Evolutionary conservation across 805 yeast species (phyloP).

Genomic region (Cyberlindnera mrakii): DNA sequence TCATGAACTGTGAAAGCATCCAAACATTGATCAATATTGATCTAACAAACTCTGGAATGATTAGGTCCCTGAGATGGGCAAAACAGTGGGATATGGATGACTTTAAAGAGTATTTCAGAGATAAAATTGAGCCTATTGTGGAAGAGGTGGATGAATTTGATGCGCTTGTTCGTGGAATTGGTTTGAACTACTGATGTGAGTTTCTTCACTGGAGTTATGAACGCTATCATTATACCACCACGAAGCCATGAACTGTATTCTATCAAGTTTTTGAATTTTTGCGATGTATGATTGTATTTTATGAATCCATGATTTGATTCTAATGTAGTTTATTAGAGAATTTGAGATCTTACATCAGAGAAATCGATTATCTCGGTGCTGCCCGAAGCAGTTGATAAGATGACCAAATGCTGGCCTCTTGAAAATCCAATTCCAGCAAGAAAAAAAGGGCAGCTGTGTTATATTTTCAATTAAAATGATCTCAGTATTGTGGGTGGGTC

Average conservation of each 20-base stretch:
- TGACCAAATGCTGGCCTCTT: too few species aligned
- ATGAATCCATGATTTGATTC: too few species aligned
- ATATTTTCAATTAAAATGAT: too few species aligned
- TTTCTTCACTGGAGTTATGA: neutral
- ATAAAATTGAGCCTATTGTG: slow-evolving; percentile 11
- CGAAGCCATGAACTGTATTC: neutral
- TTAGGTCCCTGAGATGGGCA: slow-evolving; percentile 42
- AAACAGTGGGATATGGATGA: slow-evolving; percentile 7
- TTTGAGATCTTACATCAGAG: too few species aligned
- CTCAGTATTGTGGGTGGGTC: too few species aligned
- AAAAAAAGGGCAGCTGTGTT: too few species aligned
- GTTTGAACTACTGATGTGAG: slow-evolving; percentile 19
- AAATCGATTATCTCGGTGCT: too few species aligned
- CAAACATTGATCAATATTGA: slow-evolving; percentile 25
- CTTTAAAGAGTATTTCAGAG: slow-evolving; percentile 14
- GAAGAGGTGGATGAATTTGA: slow-evolving; percentile 2
- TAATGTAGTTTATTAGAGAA: too few species aligned
- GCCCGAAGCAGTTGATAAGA: too few species aligned
- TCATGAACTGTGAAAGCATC: slow-evolving; percentile 15
- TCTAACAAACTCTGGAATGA: slow-evolving; percentile 45
- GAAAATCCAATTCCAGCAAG: too few species aligned
- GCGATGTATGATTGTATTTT: neutral
- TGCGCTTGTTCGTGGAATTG: slow-evolving; percentile 14
- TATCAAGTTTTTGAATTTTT: neutral
- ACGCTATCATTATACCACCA: neutral